Evolutionary conservation across 2,329 filamentous ascomycete genomes (phyloP).

Genomic region (Setomelanomma holmii): DNA sequence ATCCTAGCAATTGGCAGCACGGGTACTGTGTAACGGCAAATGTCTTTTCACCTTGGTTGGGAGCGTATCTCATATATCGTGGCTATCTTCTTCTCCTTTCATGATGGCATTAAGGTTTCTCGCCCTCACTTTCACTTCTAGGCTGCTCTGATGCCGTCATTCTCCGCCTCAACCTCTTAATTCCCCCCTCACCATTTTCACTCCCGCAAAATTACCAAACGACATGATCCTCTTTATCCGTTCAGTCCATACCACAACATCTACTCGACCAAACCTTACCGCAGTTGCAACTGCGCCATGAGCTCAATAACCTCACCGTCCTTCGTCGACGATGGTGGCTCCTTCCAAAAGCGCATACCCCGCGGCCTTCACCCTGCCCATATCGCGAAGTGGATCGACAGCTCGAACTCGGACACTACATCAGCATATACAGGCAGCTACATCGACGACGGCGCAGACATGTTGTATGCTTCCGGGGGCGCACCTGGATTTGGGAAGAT

Average conservation of each 20-base stretch:
- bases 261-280: neutral
- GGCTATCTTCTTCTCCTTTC: neutral
- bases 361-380: slow-evolving; percentile 4
- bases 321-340: slow-evolving; percentile 32
- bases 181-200: slow-evolving; percentile 1
- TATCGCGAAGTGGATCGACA: slow-evolving; percentile 18
- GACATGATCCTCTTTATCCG: neutral
- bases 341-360: slow-evolving; percentile 24
- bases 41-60: slow-evolving; percentile 1
- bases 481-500: slow-evolving; percentile 24
- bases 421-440: slow-evolving; percentile 34
- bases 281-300: slow-evolving; percentile 11
- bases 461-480: slow-evolving; percentile 3
- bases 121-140: slow-evolving; percentile 8
- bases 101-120: neutral
- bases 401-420: slow-evolving; percentile 3
- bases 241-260: neutral
- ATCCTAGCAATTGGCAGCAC: slow-evolving; percentile 16
- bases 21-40: slow-evolving; percentile 14
- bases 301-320: slow-evolving; percentile 24
- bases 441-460: slow-evolving; percentile 39
- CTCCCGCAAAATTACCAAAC: neutral
- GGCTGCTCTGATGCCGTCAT: slow-evolving; percentile 2
- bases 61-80: neutral
- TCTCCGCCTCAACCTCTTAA: slow-evolving; percentile 2